Base-by-base conservation (phyloP, 2,329 filamentous ascomycete genomes). In the Diaporthe vaccinii region DNA sequence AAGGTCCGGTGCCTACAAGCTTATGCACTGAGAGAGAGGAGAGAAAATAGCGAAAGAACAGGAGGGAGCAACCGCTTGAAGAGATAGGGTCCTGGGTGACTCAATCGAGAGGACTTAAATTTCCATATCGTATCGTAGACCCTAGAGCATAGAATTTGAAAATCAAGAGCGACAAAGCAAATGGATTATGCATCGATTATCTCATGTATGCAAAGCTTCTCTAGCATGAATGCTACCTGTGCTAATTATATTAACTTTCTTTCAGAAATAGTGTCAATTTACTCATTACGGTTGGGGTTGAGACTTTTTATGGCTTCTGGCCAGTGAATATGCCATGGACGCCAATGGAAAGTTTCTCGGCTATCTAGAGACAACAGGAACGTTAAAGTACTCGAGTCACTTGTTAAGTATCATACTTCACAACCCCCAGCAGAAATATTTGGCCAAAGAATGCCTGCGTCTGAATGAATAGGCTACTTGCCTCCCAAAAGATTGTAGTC, bases 391-490 rank as follows among this genome's bases (percentile, higher is more conserved):
- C 25, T 28, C 4, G 6, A 55, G 15, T 10, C n/a, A n/a, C 4
- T 51, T 25, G n/a, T 14, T 51, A 12, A 51, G 1, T 4, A 6
- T 4, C n/a, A 9, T 17, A 12, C 22, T 5, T 14, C 22, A 12
- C 10, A 22, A 51, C 10, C 0, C 12, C 22, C 12, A 14, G 49
- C 22, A 25, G 22, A n/a, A 25, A 51, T 51, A 51, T 10, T 25
- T 51, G 10, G 10, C 25, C 25, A 12, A 25, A 10, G 8, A 22
- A 10, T 49, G 46, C 17, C 46, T 49, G 46, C 22, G 5, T 4
- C 12, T 25, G 0, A n/a, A 0, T 25, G 12, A 51, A 14, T 22
- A 51, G 0, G 1, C 5, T n/a, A 10, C 25, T 25, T 14, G n/a
- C 25, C 12, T 12, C 49, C 14, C 4, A 6, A 25, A 10, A 28